phyloP scores from a whole-genome alignment of 2,329 filamentous ascomycete species.

The Didymella keratinophila region DNA sequence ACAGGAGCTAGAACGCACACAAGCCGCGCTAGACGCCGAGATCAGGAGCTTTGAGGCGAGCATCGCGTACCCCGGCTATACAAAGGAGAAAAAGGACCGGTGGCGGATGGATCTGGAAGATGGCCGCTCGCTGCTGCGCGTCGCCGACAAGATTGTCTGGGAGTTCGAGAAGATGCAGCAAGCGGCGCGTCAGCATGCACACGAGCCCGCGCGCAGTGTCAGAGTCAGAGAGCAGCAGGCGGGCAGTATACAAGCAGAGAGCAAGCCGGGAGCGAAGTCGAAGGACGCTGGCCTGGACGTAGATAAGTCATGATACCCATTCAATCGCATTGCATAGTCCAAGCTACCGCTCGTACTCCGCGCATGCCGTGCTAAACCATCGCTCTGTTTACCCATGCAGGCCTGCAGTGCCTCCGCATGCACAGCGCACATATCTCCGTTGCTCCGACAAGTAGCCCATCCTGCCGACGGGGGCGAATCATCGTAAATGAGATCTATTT shows the following conservation, averaged over 20 bases:
- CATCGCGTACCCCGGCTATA: slow-evolving; percentile 8
- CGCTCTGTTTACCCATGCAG: background rate
- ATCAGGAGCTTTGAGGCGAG: slow-evolving; percentile 31
- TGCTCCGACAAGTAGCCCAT: too few relatives aligned
- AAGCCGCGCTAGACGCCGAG: slow-evolving; percentile 25
- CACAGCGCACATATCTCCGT: too few relatives aligned
- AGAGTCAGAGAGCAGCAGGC: background rate
- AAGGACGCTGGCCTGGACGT: slow-evolving; percentile 8
- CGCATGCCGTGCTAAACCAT: background rate
- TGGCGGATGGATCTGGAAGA: slow-evolving; percentile 36
- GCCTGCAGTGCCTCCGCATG: background rate
- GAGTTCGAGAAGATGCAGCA: slow-evolving; percentile 26
- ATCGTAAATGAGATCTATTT: too few relatives aligned
- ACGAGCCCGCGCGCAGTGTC: background rate
- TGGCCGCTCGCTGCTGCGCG: slow-evolving; percentile 29
- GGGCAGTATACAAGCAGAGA: background rate
- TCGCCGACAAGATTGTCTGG: slow-evolving; percentile 27
- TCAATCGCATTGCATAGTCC: background rate
- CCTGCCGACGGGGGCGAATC: too few relatives aligned
- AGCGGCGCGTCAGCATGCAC: background rate
- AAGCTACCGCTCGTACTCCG: background rate
- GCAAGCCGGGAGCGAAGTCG: background rate
- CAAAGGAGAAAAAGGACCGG: slow-evolving; percentile 25
- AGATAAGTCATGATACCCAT: slow-evolving; percentile 19
- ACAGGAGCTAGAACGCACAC: slow-evolving; percentile 30